Conservation (phyloP, 2,329 filamentous ascomycete genomes). For the Apiospora pterosperma region DNA sequence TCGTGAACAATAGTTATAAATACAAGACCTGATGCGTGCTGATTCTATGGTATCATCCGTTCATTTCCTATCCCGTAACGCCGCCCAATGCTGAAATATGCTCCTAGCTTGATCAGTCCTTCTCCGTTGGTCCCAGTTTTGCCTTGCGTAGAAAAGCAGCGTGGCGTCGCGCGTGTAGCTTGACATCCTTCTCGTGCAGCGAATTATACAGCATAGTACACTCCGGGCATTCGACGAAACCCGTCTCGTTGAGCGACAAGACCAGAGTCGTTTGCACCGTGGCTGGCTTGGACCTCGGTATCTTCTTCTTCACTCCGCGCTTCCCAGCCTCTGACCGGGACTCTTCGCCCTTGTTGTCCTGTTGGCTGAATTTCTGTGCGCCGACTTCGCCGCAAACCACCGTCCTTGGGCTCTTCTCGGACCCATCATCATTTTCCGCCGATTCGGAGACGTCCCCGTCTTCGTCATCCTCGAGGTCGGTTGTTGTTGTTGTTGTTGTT, state of each 20-base stretch:
- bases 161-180: constrained; percentile 35
- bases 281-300: constrained; percentile 15
- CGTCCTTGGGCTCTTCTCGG: constrained; percentile 7
- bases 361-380: constrained; percentile 5
- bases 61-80: not conserved
- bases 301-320: constrained; percentile 5
- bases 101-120: not conserved
- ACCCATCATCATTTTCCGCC: constrained; percentile 7
- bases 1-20: not conserved
- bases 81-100: not conserved
- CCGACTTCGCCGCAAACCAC: not conserved
- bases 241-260: constrained; percentile 31
- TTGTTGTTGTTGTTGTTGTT: not conserved
- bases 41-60: not conserved
- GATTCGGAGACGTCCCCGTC: constrained; percentile 1
- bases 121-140: not conserved
- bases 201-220: constrained; percentile 44
- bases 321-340: constrained; percentile 9
- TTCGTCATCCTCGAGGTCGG: not conserved
- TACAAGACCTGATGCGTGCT: not conserved
- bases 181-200: constrained; percentile 39
- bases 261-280: constrained; percentile 39
- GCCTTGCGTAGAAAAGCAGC: constrained; percentile 18
- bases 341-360: constrained; percentile 11
- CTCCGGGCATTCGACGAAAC: constrained; percentile 37